These are phyloP conservation scores for Umbelopsis isabellina DNA, from an alignment of 192 early-diverging fungal genomes.

Conservation along the genomic window DNA sequence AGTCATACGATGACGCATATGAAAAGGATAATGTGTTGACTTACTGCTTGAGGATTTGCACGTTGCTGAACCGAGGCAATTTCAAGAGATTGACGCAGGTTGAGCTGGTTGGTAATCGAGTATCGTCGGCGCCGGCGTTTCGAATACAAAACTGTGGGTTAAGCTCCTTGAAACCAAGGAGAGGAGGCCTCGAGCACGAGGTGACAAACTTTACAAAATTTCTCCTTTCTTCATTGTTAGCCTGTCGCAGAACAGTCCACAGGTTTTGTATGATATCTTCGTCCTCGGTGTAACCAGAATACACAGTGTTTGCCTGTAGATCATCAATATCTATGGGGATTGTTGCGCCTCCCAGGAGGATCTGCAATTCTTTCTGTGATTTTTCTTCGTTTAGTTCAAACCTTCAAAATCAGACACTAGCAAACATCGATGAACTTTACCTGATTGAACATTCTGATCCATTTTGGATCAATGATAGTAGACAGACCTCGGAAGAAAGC, in stretches of 20 bases:
- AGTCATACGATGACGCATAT: not conserved
- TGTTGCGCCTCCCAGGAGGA: slow-evolving; percentile 81
- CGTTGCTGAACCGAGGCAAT: slow-evolving; percentile 74
- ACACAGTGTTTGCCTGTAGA: slow-evolving; percentile 73
- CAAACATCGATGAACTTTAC: slow-evolving; percentile 8
- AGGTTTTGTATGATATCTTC: slow-evolving; percentile 83
- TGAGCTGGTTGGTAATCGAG: slow-evolving; percentile 78
- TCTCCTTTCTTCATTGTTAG: slow-evolving; percentile 49
- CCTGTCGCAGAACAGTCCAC: slow-evolving; percentile 50
- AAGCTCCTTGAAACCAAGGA: slow-evolving; percentile 86
- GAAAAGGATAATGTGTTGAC: slow-evolving; percentile 2
- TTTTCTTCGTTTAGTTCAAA: not conserved
- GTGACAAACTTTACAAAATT: slow-evolving; percentile 87
- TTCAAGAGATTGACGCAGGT: slow-evolving; percentile 93
- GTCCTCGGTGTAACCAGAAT: slow-evolving; percentile 66
- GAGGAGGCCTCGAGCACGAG: slow-evolving; percentile 85
- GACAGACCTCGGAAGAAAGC: slow-evolving; percentile 88
- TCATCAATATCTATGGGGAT: slow-evolving; percentile 79
- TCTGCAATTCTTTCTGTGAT: slow-evolving; percentile 82
- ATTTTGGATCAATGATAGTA: slow-evolving; percentile 82
- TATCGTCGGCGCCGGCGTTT: slow-evolving; percentile 66
- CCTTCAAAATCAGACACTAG: not conserved
- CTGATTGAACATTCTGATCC: slow-evolving; percentile 93
- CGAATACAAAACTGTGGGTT: slow-evolving; percentile 75
- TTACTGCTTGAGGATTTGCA: slow-evolving; percentile 59